Base-by-base conservation (phyloP, 2,329 filamentous ascomycete species). In the Catunica adiposa region DNA sequence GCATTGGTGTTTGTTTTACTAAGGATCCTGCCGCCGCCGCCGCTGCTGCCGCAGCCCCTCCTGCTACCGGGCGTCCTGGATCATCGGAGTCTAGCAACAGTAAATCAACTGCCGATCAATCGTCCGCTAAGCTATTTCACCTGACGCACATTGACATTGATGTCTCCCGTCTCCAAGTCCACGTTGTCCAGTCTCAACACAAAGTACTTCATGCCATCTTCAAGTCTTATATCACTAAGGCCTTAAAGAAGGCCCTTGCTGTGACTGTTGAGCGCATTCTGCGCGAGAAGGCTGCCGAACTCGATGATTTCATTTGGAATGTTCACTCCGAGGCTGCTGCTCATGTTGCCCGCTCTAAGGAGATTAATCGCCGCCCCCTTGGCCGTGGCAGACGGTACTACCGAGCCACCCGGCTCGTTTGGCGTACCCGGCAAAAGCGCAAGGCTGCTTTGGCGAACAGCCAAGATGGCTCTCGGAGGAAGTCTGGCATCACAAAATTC, bases 131-230 rank as follows among this genome's bases (percentile, higher is more conserved):
- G 68, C 92, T 94, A 71, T 90, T 97, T 79, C 96, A 95, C 78
- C 78, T 97, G 59, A 88, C 94, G 65, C 89, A 85, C 68, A 84
- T 95, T 73, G 76, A 85, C 42, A 86, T 94, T 20, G 82, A 87
- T 63, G 79, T 95, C 62, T 85, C 86, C 70, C 68, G 89, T 64
- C 76, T 96, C 57, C 79, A 84, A 62, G 82, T 98, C 71, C 95
- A 94, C 73, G 69, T 98, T 61, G 89, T 89, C 76, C 81, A 95
- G 74, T 96, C 89, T 54, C 94, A 84, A 68, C 89, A 97, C 78
- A 98, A 96, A 78, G 65, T 92, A 11, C 76, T 97, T 22, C 95
- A 97, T 68, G 73, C 73, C 55, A 66, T 96, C 38, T 84, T 90
- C 75, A 96, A 96, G 76, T 87, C 89, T 3, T 66, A 97, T 25